Conservation (phyloP, 768 basidiomycete species). For the Leccinum olivaceopallidum region DNA sequence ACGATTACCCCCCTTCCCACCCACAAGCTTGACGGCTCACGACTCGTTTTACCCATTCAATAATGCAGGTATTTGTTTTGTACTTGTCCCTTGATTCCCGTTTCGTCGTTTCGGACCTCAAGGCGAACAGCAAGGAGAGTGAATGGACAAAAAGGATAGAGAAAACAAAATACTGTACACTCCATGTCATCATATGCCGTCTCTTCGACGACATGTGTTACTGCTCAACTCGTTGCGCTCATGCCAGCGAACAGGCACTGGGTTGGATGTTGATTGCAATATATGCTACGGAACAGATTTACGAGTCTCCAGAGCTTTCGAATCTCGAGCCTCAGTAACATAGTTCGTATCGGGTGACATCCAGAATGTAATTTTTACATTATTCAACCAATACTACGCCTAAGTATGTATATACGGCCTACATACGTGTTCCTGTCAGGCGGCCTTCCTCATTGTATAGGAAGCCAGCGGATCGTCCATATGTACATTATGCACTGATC, state of each 20-base stretch:
- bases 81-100: neutral
- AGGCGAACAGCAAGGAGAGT: neutral
- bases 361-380: neutral
- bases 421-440: neutral
- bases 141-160: neutral
- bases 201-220: no score
- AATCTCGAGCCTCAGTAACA: neutral
- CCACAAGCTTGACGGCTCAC: neutral
- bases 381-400: neutral
- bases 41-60: no score
- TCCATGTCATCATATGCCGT: neutral
- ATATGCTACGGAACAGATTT: neutral
- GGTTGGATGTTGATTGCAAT: neutral
- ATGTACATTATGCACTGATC: neutral
- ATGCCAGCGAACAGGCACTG: neutral
- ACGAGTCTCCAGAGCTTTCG: neutral
- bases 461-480: neutral
- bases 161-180: no score
- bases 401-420: neutral
- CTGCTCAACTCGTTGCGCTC: neutral
- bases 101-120: neutral
- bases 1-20: neutral
- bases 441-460: neutral
- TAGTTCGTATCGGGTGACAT: neutral
- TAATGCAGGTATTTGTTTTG: neutral